Evolutionary conservation across 495 filamentous ascomycete genomes (phyloP), one percentile per base, ranked within the genome.

Genomic region (Talaromyces trachyspermus): DNA sequence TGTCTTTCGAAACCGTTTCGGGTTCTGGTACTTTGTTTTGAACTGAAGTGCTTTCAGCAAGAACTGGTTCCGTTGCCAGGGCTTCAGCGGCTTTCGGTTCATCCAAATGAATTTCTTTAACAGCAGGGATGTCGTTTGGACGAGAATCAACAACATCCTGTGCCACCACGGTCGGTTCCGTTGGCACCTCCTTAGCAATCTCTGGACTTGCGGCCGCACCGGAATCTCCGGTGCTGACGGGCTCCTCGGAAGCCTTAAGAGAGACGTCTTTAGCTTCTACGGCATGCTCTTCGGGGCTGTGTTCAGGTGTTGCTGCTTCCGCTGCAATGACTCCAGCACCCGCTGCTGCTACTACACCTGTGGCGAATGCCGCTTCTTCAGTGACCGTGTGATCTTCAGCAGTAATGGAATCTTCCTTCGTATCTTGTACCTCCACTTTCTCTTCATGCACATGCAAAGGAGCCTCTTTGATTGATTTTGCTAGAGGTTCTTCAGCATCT

Each of bases 11-110:
- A 30, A 43, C 26, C 14, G 51, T 25, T 35, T 49, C 27, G 14
- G 29, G 15, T 33, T 24, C 18, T 14, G 40, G 10, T 5, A 35
- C 17, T 27, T 35, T 38, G 17, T 52, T 55, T 14, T 44, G 46
- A 17, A 48, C 29, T 36, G 54, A 35, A 5, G 52, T 17, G 18
- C 45, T 35, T 36, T 59, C 48, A 12, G 29, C 20, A 20, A 40
- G 26, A 19, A 26, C 38, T 5, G 45, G 15, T 23, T 49, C 56
- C 19, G 49, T 43, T 19, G 43, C 33, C 6, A 33, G 6, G n/a
- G 49, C 46, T 32, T 52, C 50, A 19, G 33, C 27, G 37, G 50
- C 18, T 10, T 35, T 29, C 5, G 12, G 12, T 24, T 53, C 45
- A 4, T 24, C 11, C n/a, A 18, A 20, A 12, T 44, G 17, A 43